These are phyloP conservation scores for Dovyalis caffra DNA, from an alignment of 345 rosid species.

Conservation along the genomic window DNA sequence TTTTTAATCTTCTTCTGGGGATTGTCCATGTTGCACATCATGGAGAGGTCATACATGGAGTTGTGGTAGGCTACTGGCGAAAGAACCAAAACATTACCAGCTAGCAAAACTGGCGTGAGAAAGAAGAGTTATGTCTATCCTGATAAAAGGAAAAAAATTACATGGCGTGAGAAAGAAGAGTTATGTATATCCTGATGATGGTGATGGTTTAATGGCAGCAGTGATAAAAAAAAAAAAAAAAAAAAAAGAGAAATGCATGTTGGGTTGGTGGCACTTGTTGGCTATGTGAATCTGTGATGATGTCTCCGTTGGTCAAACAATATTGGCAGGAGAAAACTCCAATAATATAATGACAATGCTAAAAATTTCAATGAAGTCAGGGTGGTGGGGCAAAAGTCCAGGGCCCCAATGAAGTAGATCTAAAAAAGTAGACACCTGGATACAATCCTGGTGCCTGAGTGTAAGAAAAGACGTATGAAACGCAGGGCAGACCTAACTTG, in stretches of 20 bases:
- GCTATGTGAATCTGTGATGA: slow-evolving; percentile 10
- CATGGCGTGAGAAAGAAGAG: too few relatives aligned
- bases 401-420: slow-evolving; percentile 10
- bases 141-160: too few relatives aligned
- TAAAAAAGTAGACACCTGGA: not conserved
- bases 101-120: slow-evolving; percentile 27
- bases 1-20: not conserved
- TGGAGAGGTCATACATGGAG: slow-evolving; percentile 17
- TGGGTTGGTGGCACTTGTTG: not conserved
- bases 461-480: too few relatives aligned
- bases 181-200: too few relatives aligned
- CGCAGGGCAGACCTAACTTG: not conserved
- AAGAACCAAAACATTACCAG: slow-evolving; percentile 53
- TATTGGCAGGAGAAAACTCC: not conserved
- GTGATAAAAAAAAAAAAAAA: not conserved
- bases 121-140: slow-evolving; percentile 3
- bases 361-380: not conserved
- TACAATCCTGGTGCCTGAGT: not conserved
- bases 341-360: not conserved
- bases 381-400: not conserved
- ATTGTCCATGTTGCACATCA: not conserved
- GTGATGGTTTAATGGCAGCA: too few relatives aligned
- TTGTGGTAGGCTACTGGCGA: slow-evolving; percentile 50
- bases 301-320: slow-evolving; percentile 5
- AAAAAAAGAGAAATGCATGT: too few relatives aligned